Percentiles rank a stretch among this genome's conserved stretches.
Conservation (phyloP, 164 flowering plant genomes). For the Sedum album region DNA sequence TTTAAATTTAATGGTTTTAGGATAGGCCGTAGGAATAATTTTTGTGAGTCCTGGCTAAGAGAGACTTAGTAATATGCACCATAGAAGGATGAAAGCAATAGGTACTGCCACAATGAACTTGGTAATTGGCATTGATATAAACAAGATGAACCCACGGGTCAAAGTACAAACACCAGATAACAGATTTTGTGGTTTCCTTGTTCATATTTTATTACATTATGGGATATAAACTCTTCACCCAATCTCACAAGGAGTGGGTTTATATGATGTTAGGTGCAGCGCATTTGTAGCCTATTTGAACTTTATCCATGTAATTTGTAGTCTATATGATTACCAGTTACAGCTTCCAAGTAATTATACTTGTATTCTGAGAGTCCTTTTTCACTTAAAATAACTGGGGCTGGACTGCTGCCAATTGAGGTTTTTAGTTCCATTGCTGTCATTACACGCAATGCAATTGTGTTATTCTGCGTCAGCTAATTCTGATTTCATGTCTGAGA, state of each 20-base stretch:
- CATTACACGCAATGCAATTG: background rate
- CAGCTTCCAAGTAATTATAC: background rate
- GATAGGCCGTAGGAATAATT: background rate
- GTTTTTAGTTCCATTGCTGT: background rate
- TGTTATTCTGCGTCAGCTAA: background rate
- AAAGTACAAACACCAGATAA: background rate
- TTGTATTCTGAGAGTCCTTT: background rate
- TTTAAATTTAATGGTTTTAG: conserved; percentile 1
- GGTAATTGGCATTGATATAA: too few relatives aligned
- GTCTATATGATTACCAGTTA: too few relatives aligned
- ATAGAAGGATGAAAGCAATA: background rate
- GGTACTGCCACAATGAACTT: background rate
- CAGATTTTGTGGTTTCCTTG: background rate
- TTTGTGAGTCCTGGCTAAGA: background rate
- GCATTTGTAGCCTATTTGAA: background rate
- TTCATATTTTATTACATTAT: background rate
- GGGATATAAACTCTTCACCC: background rate
- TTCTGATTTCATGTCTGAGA: background rate
- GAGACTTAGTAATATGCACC: too few relatives aligned
- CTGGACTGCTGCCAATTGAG: background rate
- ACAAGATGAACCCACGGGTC: background rate
- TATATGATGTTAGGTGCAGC: too few relatives aligned
- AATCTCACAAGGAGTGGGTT: background rate
- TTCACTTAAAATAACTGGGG: background rate
- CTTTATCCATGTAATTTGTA: too few relatives aligned